Evolutionary conservation across 2,329 filamentous ascomycete species (phyloP).

Genomic region (Delphinella strobiligena): DNA sequence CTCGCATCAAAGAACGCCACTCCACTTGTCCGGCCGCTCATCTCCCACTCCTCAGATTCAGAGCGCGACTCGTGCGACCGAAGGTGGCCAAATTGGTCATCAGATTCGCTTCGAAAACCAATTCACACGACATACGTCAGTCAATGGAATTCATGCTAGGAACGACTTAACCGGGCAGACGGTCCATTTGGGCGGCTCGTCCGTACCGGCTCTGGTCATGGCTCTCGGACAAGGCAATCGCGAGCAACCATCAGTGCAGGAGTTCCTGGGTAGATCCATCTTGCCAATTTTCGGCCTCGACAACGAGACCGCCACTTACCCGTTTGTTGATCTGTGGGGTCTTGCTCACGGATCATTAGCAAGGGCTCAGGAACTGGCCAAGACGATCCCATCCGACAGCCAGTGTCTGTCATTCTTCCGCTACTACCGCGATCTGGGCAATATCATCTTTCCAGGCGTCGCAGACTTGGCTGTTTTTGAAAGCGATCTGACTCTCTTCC

Average conservation of each 20-base stretch:
- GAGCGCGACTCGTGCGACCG: background rate
- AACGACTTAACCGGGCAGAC: slow-evolving; percentile 49
- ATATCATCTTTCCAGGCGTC: slow-evolving; percentile 49
- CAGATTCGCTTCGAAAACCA: slow-evolving; percentile 6
- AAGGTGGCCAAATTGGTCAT: background rate
- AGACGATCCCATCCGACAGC: slow-evolving; percentile 45
- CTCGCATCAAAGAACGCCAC: background rate
- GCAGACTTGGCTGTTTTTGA: slow-evolving; percentile 45
- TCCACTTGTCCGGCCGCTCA: slow-evolving; percentile 9
- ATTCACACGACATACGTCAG: slow-evolving; percentile 25
- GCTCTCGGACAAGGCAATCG: slow-evolving; percentile 31
- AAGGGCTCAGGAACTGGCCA: slow-evolving; percentile 45
- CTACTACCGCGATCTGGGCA: slow-evolving; percentile 46
- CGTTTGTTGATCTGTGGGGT: slow-evolving; percentile 53
- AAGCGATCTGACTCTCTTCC: slow-evolving; percentile 39
- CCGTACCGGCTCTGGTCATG: slow-evolving; percentile 49
- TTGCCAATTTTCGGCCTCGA: slow-evolving; percentile 51
- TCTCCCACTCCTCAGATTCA: slow-evolving; percentile 8
- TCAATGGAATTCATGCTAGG: slow-evolving; percentile 47
- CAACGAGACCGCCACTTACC: slow-evolving; percentile 53
- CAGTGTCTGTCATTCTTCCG: slow-evolving; percentile 47
- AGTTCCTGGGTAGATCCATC: slow-evolving; percentile 48
- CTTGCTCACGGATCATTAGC: slow-evolving; percentile 45
- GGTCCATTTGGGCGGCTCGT: slow-evolving; percentile 49
- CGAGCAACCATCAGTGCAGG: slow-evolving; percentile 41